Evolutionary conservation across 768 basidiomycete species (phyloP).

Genomic region (Hygrophoropsis aurantiaca): DNA sequence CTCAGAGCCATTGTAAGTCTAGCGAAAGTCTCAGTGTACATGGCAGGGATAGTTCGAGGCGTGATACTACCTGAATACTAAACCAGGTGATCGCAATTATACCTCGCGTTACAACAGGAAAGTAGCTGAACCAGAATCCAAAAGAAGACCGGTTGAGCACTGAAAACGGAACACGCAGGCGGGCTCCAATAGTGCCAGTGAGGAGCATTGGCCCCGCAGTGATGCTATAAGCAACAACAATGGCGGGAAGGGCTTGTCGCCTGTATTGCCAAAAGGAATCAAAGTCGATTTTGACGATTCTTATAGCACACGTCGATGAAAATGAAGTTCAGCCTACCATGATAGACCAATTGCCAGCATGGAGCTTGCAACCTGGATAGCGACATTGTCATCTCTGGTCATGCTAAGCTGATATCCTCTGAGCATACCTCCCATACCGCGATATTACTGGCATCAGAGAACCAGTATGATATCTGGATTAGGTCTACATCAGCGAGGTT

Average conservation of each 20-base stretch:
- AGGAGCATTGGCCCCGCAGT: slow-evolving; percentile 73
- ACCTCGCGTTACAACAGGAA: slow-evolving; percentile 75
- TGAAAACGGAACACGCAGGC: slow-evolving; percentile 73
- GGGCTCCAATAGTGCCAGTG: slow-evolving; percentile 77
- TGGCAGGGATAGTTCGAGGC: not conserved
- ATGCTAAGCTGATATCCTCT: not conserved
- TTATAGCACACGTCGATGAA: not conserved
- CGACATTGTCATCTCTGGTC: not conserved
- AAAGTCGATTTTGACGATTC: not conserved
- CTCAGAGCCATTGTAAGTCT: slow-evolving; percentile 66
- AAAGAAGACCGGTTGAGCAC: slow-evolving; percentile 84
- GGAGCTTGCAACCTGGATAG: slow-evolving; percentile 50
- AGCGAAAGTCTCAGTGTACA: not conserved
- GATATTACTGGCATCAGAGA: slow-evolving; percentile 33
- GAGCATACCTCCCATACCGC: slow-evolving; percentile 42
- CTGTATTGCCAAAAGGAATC: slow-evolving; percentile 23
- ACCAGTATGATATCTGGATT: slow-evolving; percentile 28
- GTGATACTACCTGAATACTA: slow-evolving; percentile 56
- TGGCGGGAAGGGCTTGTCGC: slow-evolving; percentile 67
- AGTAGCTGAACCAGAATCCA: slow-evolving; percentile 89
- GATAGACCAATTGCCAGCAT: slow-evolving; percentile 77
- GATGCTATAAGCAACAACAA: slow-evolving; percentile 70
- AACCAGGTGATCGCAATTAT: slow-evolving; percentile 85
- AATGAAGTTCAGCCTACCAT: slow-evolving; percentile 42
- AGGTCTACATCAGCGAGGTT: slow-evolving; percentile 28